A percentile compares a stretch with the other conserved stretches of the same genome.
These are phyloP conservation scores for Fraxinus sp. DNA, from an alignment of 305 asterid genomes.

Conservation along the genomic window DNA sequence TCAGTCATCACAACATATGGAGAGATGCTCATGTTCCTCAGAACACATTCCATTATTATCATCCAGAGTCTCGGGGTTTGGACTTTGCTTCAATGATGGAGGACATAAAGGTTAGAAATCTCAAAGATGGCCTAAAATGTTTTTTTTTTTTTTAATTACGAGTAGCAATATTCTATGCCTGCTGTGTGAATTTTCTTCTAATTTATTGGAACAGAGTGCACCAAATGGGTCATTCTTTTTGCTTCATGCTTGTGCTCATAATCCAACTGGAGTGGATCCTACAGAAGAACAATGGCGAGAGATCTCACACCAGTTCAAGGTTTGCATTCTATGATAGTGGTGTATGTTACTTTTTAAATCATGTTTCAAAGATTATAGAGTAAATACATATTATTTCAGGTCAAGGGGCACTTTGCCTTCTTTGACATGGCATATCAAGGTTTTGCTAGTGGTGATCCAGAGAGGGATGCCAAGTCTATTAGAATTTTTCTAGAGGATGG, in stretches of 20 bases:
- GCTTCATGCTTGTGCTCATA: conserved; percentile 99
- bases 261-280: conserved; percentile 99
- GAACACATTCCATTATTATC: conserved; percentile 82
- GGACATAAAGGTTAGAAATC: conserved; percentile 65
- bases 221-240: conserved; percentile 87
- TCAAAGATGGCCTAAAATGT: neutral
- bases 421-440: conserved; percentile 99
- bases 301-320: conserved; percentile 88
- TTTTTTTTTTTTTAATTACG: neutral
- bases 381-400: conserved; percentile 42
- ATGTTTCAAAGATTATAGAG: neutral
- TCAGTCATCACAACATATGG: conserved; percentile 99
- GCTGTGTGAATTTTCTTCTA: neutral
- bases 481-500: conserved; percentile 94
- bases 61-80: conserved; percentile 85
- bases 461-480: conserved; percentile 89
- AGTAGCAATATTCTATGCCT: neutral
- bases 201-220: conserved; percentile 59
- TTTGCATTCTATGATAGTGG: conserved; percentile 9
- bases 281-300: conserved; percentile 97
- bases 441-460: conserved; percentile 97
- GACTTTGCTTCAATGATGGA: conserved; percentile 79
- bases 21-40: conserved; percentile 92
- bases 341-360: neutral
- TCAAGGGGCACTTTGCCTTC: conserved; percentile 83